Base-by-base conservation (phyloP, 345 rosid species). In the Turritis glabra region DNA sequence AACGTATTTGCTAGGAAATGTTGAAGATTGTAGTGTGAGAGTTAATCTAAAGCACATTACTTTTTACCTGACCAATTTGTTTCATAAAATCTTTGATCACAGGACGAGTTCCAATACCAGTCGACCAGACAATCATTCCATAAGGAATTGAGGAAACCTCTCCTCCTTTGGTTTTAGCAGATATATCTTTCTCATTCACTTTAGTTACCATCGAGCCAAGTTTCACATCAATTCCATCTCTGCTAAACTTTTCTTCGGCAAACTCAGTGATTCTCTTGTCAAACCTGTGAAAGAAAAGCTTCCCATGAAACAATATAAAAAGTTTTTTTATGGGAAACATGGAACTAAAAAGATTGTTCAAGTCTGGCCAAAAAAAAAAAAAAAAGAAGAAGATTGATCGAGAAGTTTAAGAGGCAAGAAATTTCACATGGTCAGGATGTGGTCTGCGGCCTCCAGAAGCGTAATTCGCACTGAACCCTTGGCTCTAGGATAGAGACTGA, bases 101-200 rank as follows among this genome's bases (percentile, higher is more conserved):
- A 56, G 97, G 89, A 56, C 81, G 92, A 51, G 95, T 84, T 74
- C 96, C 99, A 78, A 92, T 92, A 64, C 99, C 99, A 57, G 99
- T 95, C 76, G 99, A 95, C 99, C 97, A 95, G 78, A 95, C 96
- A 63, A 85, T 88, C 99, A 95, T 88, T 61, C 99, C 99, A 67
- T 92, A 92, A 25, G 97, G 97, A 33, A 87, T 86, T 33, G 88
- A 69, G 44, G 85, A 63, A 51, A 71, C 77, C 71, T 84, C 84
- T 33, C 90, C 97, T 64, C 81, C 90, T 71, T 80, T 89, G 61
- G 53, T 87, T 85, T 88, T 95, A 8, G 97, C 87, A 41, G 88
- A 85, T 58, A 95, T 95, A 63, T 90, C 99, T 69, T 87, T 86
- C 25, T 86, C 92, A 59, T 83, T 80, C 64, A 95, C 89, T 70